Base-by-base conservation (phyloP, 1,284 basidiomycete genomes). In the Moesziomyces sp. region DNA sequence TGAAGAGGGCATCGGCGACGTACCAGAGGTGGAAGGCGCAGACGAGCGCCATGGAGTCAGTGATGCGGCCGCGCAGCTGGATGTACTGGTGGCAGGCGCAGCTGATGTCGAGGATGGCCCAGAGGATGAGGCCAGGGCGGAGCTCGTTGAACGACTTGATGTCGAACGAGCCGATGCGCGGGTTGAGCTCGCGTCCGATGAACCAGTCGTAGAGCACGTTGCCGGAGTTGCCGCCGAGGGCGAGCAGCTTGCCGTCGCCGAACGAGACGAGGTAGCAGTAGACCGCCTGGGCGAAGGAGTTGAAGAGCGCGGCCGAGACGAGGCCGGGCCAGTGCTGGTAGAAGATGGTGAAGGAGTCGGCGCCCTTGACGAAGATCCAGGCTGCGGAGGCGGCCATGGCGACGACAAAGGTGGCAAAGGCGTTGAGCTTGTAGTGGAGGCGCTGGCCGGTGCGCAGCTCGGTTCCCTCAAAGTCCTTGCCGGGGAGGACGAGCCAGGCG, bases 171-270 rank as follows among this genome's bases (percentile, higher is more conserved):
- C 92, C 92, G 61, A 94, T 89, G 33, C 87, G 85, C 0, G 97
- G 96, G 86, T 99, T 99, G 54, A 99, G 87, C 81, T 95, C 93
- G 57, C 97, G 92, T 28, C 97, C 97, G 76, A 99, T 95, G 87
- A 90, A 99, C 87, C 93, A 99, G 84, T 99, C 95, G 85, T 97
- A 98, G 68, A 97, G 89, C 56, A 88, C 85, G 83, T 92, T 93
- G 33, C 93, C 93, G 28, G 90, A 89, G 87, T 99, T 99, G 28
- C 96, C 96, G 46, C 94, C 95, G 18, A 93, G 87, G 0, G 96
- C 94, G 18, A 98, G 88, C 26, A 97, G 88, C 54, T 83, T 82
- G 44, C 86, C 84, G 1, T 83, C 78, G 55, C 86, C 86, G 87
- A 92, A 97, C 24, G 92, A 94, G 48, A 86, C 85, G 14, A 86